These are phyloP conservation scores for Collariella sp. DNA, from an alignment of 495 filamentous ascomycete species.

Conservation along the genomic window DNA sequence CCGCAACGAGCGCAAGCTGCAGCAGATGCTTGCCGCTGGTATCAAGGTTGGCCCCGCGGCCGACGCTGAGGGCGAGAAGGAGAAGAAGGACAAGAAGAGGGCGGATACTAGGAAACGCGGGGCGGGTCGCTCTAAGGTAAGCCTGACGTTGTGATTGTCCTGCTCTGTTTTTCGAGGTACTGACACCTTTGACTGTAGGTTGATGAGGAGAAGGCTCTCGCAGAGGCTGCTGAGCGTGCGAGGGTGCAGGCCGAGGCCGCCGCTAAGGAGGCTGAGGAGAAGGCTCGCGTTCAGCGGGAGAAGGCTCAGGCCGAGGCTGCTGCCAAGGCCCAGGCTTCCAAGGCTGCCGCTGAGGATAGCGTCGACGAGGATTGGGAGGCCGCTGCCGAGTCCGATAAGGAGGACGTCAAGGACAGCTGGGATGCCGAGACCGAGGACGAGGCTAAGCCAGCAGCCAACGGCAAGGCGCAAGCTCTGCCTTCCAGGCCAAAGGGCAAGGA, in stretches of 20 bases:
- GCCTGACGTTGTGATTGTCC: neutral
- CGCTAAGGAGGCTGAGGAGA: constrained; percentile 50
- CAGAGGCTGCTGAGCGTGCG: constrained; percentile 61
- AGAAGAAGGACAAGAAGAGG: constrained; percentile 54
- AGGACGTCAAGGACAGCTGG: constrained; percentile 89
- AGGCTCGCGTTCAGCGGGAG: constrained; percentile 41
- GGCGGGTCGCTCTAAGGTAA: constrained; percentile 53
- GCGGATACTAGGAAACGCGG: constrained; percentile 65
- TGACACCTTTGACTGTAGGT: constrained; percentile 31
- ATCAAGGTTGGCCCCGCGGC: constrained; percentile 71
- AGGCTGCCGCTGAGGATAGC: constrained; percentile 49
- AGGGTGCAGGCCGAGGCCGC: constrained; percentile 57
- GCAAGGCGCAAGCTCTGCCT: constrained; percentile 23
- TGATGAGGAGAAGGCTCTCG: constrained; percentile 61
- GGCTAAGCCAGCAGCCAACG: constrained; percentile 30
- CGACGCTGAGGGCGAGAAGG: constrained; percentile 40
- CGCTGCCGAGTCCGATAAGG: constrained; percentile 61
- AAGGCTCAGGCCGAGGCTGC: constrained; percentile 47
- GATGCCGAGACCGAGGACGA: constrained; percentile 82
- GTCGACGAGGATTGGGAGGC: constrained; percentile 82
- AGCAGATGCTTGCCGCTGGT: constrained; percentile 90
- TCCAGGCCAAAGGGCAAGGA: constrained; percentile 25
- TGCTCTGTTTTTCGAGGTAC: neutral
- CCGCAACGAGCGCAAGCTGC: constrained; percentile 72
- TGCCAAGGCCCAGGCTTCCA: constrained; percentile 45